Evolutionary conservation across 2,329 filamentous ascomycete genomes (phyloP), one percentile per base, ranked within the genome.

Genomic region (Chaetomiaceae sp.): DNA sequence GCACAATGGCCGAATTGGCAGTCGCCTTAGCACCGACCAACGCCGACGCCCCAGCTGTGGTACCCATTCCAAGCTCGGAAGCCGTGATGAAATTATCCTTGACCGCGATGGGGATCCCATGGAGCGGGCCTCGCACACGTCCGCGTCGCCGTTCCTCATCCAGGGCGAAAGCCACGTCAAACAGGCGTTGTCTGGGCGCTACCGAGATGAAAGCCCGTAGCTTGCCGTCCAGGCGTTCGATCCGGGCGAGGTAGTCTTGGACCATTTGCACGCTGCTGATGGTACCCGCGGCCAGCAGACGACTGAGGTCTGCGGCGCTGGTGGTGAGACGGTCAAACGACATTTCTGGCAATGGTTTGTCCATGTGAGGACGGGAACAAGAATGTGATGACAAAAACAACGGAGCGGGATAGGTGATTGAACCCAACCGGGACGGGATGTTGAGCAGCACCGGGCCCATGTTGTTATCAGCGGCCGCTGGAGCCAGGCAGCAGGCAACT

Each of bases 31-130:
- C 20, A n/a, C 31, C 34, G 4, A 27, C 44, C 13, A 46, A 13
- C 9, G 44, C 44, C n/a, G 23, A 38, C 16, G 44, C 23, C 6
- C 44, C 44, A 16, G 34, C 33, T 10, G 44, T 46, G 1, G 44
- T 46, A 1, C n/a, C 33, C 33, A 46, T 46, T 21, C 44, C 33
- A 4, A 38, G 21, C 16, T 20, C 33, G 12, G 44, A 14, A 10
- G 33, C 33, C 7, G 44, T 46, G 9, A 38, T 38, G 20, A 46
- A 38, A n/a, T 12, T 27, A 34, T 46, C 44, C 44, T 46, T 46
- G 20, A 46, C 21, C 10, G 38, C 34, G 44, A 46, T 30, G 14
- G 44, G 44, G 13, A 46, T 46, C 14, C 44, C 44, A 30, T 46
- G 44, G n/a, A 46, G 16, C 2, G 44, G 33, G 10, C 44, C 33